Evolutionary conservation across 2,329 filamentous ascomycete species (phyloP).

Genomic region (Claviceps fusiformis): DNA sequence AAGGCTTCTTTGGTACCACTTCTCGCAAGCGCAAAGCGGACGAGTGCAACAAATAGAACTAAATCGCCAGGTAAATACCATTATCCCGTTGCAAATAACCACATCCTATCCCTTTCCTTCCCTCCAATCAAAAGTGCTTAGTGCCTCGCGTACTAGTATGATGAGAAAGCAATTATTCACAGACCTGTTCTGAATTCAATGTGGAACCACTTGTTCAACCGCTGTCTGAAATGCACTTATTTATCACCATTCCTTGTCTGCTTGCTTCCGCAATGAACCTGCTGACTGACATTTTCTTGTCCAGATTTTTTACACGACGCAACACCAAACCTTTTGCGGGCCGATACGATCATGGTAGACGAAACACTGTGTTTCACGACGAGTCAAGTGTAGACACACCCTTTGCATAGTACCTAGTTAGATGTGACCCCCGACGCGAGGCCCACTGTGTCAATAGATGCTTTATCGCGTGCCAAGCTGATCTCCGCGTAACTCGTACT

Average conservation of each 20-base stretch:
- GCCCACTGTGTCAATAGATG: too few species aligned
- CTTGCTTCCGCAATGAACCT: not conserved
- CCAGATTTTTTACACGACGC: not conserved
- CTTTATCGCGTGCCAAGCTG: too few species aligned
- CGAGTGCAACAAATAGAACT: not conserved
- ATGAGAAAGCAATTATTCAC: conserved; percentile 60
- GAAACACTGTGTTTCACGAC: not conserved
- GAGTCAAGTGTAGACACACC: not conserved
- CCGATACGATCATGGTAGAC: not conserved
- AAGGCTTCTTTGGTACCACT: conserved; percentile 55
- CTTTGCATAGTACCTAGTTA: not conserved
- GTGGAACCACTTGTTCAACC: conserved; percentile 68
- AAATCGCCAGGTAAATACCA: conserved; percentile 24
- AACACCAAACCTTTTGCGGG: too few species aligned
- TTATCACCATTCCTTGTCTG: not conserved
- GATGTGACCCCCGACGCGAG: not conserved
- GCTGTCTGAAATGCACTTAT: conserved; percentile 50
- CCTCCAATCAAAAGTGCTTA: not conserved
- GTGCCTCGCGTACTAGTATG: conserved; percentile 27
- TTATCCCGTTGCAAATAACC: too few species aligned
- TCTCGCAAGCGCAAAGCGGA: conserved; percentile 5
- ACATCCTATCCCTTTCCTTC: too few species aligned
- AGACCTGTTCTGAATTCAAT: conserved; percentile 72
- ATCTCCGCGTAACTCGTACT: too few species aligned
- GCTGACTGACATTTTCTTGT: conserved; percentile 1